Conservation (phyloP, 2,329 filamentous ascomycete genomes). For the Talaromyces sp. region DNA sequence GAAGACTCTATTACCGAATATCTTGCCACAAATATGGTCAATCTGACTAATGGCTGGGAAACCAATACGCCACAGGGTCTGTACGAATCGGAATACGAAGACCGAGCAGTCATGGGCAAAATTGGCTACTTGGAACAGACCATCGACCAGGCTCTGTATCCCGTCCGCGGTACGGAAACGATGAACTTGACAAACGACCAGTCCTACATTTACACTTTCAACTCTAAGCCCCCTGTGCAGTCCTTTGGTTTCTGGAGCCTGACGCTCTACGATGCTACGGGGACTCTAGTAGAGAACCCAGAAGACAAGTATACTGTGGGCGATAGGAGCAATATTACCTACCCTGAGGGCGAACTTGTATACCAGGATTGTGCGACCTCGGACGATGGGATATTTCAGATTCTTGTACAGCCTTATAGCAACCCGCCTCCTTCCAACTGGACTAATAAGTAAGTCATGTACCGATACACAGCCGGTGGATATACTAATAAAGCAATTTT, state of each 20-base stretch:
- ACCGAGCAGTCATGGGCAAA: neutral
- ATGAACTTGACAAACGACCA: constrained; percentile 12
- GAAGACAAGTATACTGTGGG: constrained; percentile 20
- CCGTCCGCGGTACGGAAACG: constrained; percentile 14
- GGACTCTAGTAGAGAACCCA: constrained; percentile 21
- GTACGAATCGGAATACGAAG: neutral
- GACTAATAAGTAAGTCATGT: constrained; percentile 13
- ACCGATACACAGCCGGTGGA: neutral
- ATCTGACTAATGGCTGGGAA: neutral
- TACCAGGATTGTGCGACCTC: constrained; percentile 5
- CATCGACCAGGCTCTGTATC: constrained; percentile 13
- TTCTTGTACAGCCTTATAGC: constrained; percentile 22
- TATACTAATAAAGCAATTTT: neutral
- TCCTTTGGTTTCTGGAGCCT: constrained; percentile 25
- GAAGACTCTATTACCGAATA: neutral
- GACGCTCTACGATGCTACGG: constrained; percentile 19
- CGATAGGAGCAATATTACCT: constrained; percentile 22
- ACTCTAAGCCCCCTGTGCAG: constrained; percentile 17
- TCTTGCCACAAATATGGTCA: neutral
- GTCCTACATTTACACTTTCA: constrained; percentile 20
- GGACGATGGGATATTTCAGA: constrained; percentile 17
- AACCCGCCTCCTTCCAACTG: constrained; percentile 22
- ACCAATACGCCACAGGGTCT: neutral
- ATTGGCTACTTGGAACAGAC: constrained; percentile 7
- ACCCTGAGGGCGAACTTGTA: constrained; percentile 17